Conservation (phyloP, 176 grass and related monocot species). For the Miscanthus lutarioriparius region DNA sequence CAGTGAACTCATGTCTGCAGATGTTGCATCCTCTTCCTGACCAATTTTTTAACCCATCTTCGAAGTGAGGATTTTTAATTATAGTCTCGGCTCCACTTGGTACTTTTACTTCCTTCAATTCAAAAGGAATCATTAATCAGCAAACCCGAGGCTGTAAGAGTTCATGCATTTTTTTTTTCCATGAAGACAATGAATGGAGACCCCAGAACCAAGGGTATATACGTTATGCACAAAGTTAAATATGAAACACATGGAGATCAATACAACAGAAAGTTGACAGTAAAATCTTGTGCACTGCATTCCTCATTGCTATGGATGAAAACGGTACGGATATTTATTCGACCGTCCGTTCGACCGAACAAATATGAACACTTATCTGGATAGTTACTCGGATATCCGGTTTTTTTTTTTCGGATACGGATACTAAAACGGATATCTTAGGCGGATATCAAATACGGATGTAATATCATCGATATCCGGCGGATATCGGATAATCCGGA, state of each 20-base stretch:
- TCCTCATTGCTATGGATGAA: too few relatives aligned
- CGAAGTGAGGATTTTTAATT: conserved; percentile 77
- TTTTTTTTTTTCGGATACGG: too few relatives aligned
- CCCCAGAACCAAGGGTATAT: neutral
- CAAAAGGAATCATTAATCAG: conserved; percentile 37
- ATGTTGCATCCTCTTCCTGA: conserved; percentile 98
- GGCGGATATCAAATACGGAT: too few relatives aligned
- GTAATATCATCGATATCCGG: too few relatives aligned
- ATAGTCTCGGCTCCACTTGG: conserved; percentile 43
- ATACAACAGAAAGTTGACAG: neutral
- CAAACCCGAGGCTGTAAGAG: neutral
- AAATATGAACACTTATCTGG: too few relatives aligned
- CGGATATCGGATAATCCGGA: too few relatives aligned
- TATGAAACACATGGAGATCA: neutral
- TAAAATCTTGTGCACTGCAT: conserved; percentile 7
- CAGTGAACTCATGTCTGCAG: conserved; percentile 61
- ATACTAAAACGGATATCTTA: too few relatives aligned
- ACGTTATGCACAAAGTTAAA: neutral
- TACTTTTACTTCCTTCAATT: conserved; percentile 54
- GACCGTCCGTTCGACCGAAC: too few relatives aligned
- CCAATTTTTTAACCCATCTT: conserved; percentile 78
- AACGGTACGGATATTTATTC: too few relatives aligned
- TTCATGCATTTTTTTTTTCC: neutral
- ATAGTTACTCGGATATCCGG: too few relatives aligned
- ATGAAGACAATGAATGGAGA: conserved; percentile 6